Base-by-base conservation (phyloP, 2,329 filamentous ascomycete species). In the Aspergillus sp. region DNA sequence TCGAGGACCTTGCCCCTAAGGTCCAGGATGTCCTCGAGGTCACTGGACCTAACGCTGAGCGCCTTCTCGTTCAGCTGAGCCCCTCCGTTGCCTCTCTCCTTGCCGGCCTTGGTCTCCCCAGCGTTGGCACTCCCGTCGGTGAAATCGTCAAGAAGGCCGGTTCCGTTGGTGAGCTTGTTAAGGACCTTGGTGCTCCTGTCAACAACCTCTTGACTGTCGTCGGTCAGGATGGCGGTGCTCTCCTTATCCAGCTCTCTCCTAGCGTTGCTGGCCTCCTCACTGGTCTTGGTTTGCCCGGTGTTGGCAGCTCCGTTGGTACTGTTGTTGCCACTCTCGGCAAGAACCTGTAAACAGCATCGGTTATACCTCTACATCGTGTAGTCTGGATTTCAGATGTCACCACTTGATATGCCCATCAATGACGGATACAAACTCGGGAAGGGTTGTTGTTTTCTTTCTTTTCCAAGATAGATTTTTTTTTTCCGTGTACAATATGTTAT, bases 51-150 rank as follows among this genome's bases (percentile, higher is more conserved):
- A 53, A 63, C 45, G 50, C 56, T 38, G 51, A 61, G 52, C 49
- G 53, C 15, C 63, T 67, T 17, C 61, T 67, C 33, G 43, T 67
- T 51, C 50, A 67, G 56, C 59, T 67, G 33, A 59, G 54, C 53
- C 63, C 63, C 45, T 52, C 55, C 38, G 56, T 64, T 38, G 53
- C 60, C 37, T 46, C 50, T 15, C 60, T 66, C 45, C 46, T 66
- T 46, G 41, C 52, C 46, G 55, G 56, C 42, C 61, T 66, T 32
- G 58, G 59, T 50, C 62, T 66, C 45, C 45, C 49, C 44, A 9
- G 13, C 25, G 53, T 65, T 43, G 56, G 57, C 47, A 55, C 47
- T 35, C 52, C 63, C 46, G 49, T 58, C 20, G 64, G 63, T 41
- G 32, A 51, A 37, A 53, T 67, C 22, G 49, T 66, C 46, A 51